These are phyloP conservation scores for Harrya chromipes DNA, from an alignment of 768 basidiomycete genomes.

Conservation along the genomic window DNA sequence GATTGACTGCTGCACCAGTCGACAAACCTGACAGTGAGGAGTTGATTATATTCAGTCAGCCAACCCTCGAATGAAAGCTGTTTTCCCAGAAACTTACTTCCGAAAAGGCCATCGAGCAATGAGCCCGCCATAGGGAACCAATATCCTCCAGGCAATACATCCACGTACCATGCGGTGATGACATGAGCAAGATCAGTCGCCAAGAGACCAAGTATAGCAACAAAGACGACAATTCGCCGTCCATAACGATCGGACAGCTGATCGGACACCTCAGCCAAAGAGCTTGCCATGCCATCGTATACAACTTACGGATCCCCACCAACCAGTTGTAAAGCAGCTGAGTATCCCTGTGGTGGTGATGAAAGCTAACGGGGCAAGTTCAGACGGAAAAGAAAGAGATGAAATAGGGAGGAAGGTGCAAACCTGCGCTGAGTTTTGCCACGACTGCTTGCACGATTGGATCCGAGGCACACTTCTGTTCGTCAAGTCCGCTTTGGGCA, in stretches of 20 bases:
- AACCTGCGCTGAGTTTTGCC: slow-evolving; percentile 62
- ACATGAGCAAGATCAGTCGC: slow-evolving; percentile 65
- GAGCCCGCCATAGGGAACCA: slow-evolving; percentile 72
- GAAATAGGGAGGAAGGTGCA: slow-evolving; percentile 15
- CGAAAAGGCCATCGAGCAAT: slow-evolving; percentile 64
- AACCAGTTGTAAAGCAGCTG: slow-evolving; percentile 74
- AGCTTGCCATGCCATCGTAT: neutral
- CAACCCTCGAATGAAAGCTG: neutral
- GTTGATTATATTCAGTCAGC: neutral
- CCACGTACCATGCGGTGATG: slow-evolving; percentile 55
- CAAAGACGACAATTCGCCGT: slow-evolving; percentile 58
- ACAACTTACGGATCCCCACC: slow-evolving; percentile 76
- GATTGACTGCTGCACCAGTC: slow-evolving; percentile 46
- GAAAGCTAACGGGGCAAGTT: slow-evolving; percentile 45
- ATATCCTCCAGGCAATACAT: slow-evolving; percentile 73
- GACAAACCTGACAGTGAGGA: slow-evolving; percentile 42
- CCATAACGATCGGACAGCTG: slow-evolving; percentile 80
- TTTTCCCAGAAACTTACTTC: slow-evolving; percentile 46
- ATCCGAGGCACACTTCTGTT: slow-evolving; percentile 55
- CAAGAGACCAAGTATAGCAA: slow-evolving; percentile 60
- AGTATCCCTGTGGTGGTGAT: slow-evolving; percentile 66
- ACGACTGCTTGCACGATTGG: slow-evolving; percentile 73
- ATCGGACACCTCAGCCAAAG: neutral
- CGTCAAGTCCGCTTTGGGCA: neutral
- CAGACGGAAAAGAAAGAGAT: neutral